These are phyloP conservation scores for Linum lewisii DNA, from an alignment of 345 rosid genomes.

Conservation along the genomic window DNA sequence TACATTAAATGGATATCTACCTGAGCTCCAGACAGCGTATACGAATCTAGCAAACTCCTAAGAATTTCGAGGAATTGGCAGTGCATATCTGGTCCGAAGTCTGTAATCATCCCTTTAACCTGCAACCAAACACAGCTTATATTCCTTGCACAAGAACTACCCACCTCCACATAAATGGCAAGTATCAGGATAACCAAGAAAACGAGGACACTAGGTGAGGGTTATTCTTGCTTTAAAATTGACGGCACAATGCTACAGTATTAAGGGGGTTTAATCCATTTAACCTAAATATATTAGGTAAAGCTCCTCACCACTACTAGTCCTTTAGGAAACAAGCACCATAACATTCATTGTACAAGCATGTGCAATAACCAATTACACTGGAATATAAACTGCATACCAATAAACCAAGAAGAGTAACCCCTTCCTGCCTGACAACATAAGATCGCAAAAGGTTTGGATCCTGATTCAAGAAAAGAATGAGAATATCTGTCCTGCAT, in stretches of 20 bases:
- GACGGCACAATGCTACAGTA: background rate
- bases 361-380: background rate
- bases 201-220: background rate
- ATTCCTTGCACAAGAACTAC: background rate
- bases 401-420: constrained; percentile 75
- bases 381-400: constrained; percentile 36
- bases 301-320: background rate
- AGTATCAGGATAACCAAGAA: background rate
- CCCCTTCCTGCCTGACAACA: constrained; percentile 60
- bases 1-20: constrained; percentile 22
- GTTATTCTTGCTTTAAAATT: background rate
- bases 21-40: constrained; percentile 68
- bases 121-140: constrained; percentile 16
- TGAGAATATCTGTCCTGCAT: constrained; percentile 91
- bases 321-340: background rate
- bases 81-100: constrained; percentile 90
- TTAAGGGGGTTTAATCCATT: background rate
- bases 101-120: constrained; percentile 97
- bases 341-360: background rate
- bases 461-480: constrained; percentile 72
- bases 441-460: constrained; percentile 67
- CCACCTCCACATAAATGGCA: background rate
- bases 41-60: constrained; percentile 89
- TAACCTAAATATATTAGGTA: background rate
- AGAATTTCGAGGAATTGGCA: constrained; percentile 98